Percentiles rank a stretch among this genome's conserved stretches.
Evolutionary conservation across 2,329 filamentous ascomycete species (phyloP).

Genomic region (Decorospora gaudefroyi): DNA sequence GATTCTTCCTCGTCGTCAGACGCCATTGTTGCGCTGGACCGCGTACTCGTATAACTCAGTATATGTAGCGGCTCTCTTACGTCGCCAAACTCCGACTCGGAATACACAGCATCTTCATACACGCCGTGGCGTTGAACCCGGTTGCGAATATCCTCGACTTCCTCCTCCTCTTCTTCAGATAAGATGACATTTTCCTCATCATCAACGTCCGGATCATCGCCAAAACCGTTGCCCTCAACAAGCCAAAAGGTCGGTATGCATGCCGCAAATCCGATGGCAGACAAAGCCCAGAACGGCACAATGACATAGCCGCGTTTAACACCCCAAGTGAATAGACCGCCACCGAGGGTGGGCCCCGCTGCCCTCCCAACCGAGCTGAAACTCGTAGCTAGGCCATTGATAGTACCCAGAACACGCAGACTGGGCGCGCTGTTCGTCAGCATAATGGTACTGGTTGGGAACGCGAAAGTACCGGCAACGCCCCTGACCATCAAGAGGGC

Average conservation of each 20-base stretch:
- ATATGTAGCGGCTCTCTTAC: conserved; percentile 34
- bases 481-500: conserved; percentile 74
- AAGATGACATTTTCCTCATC: conserved; percentile 42
- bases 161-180: conserved; percentile 25
- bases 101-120: conserved; percentile 25
- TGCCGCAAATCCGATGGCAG: conserved; percentile 65
- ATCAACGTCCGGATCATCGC: conserved; percentile 45
- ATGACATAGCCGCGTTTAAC: conserved; percentile 76
- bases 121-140: not conserved
- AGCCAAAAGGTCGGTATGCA: conserved; percentile 75
- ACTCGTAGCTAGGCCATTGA: conserved; percentile 89
- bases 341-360: conserved; percentile 73
- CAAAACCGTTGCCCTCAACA: conserved; percentile 72
- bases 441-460: conserved; percentile 87
- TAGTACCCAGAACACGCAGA: conserved; percentile 76
- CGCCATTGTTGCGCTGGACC: conserved; percentile 31
- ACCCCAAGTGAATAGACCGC: conserved; percentile 74
- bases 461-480: conserved; percentile 77
- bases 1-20: conserved; percentile 33
- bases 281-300: conserved; percentile 80
- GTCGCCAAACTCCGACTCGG: conserved; percentile 49
- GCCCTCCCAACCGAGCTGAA: conserved; percentile 81
- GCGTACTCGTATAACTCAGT: conserved; percentile 42
- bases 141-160: not conserved
- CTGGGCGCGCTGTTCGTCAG: conserved; percentile 84